phyloP scores from a whole-genome alignment of 768 basidiomycete genomes.

The Gymnopilus junonius region DNA sequence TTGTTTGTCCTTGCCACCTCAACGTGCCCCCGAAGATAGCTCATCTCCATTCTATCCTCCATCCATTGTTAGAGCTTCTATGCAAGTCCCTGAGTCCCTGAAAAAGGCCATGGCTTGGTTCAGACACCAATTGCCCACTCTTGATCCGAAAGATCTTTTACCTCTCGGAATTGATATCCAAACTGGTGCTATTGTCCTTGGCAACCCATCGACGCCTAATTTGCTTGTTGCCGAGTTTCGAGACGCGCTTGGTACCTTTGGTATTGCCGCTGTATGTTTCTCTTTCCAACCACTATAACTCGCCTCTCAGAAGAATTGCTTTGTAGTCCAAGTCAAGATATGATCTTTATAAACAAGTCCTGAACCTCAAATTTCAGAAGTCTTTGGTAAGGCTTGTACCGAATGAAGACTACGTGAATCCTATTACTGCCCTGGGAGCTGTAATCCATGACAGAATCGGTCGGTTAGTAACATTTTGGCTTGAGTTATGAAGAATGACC shows the following conservation, averaged over 20 bases:
- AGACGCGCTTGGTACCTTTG: conserved; percentile 77
- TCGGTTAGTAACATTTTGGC: conserved; percentile 35
- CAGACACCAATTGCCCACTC: conserved; percentile 63
- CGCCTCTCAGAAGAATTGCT: conserved; percentile 9
- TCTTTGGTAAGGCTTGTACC: conserved; percentile 68
- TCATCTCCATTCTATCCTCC: conserved; percentile 34
- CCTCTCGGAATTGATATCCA: conserved; percentile 81
- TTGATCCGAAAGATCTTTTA: conserved; percentile 83
- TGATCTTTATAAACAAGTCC: conserved; percentile 83
- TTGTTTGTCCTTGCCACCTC: not conserved
- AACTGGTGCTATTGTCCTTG: conserved; percentile 82
- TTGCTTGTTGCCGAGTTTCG: conserved; percentile 84
- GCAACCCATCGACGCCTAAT: conserved; percentile 85
- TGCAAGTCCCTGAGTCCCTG: conserved; percentile 41
- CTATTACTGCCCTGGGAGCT: conserved; percentile 71
- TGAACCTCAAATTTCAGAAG: conserved; percentile 72
- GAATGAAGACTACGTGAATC: conserved; percentile 74
- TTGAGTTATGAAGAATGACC: not conserved
- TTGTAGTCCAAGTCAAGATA: conserved; percentile 75
- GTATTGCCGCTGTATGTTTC: conserved; percentile 69
- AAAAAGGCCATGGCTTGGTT: conserved; percentile 54
- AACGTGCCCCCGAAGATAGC: conserved; percentile 20
- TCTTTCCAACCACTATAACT: not conserved
- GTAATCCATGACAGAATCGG: conserved; percentile 60
- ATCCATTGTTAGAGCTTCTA: conserved; percentile 29